Evolutionary conservation across 106 monocot species (phyloP).

Genomic region (Apostasia ramifera): DNA sequence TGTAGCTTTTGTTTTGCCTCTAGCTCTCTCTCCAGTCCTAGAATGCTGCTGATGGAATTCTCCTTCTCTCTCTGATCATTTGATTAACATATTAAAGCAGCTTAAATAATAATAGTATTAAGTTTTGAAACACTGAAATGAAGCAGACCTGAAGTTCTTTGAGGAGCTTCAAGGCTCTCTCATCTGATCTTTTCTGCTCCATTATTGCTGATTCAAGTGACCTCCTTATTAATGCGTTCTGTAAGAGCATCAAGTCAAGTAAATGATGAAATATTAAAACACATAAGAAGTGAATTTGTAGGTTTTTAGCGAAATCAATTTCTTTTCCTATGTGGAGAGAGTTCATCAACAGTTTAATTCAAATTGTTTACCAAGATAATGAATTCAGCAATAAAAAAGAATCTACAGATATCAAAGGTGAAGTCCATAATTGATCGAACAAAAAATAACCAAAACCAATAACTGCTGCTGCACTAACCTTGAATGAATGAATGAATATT

Average conservation of each 20-base stretch:
- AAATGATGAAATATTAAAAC: neutral
- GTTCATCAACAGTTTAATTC: too few species aligned
- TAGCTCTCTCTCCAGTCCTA: slow-evolving; percentile 61
- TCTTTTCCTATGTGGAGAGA: too few species aligned
- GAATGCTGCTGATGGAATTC: slow-evolving; percentile 42
- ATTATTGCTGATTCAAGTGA: slow-evolving; percentile 47
- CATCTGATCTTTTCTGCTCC: slow-evolving; percentile 52
- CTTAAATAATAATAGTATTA: neutral
- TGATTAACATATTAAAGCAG: slow-evolving; percentile 1
- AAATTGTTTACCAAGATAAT: too few species aligned
- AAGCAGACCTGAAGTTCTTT: slow-evolving; percentile 60
- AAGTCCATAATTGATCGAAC: too few species aligned
- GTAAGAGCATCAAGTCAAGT: neutral
- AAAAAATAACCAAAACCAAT: too few species aligned
- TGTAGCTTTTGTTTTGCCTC: slow-evolving; percentile 80
- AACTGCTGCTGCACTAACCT: too few species aligned
- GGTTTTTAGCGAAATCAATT: too few species aligned
- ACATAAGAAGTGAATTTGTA: too few species aligned
- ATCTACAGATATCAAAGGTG: too few species aligned
- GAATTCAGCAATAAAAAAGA: too few species aligned
- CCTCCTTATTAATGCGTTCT: slow-evolving; percentile 54
- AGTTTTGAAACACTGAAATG: neutral
- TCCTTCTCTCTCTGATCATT: slow-evolving; percentile 64
- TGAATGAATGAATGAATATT: too few species aligned
- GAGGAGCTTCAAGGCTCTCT: slow-evolving; percentile 44